A percentile compares a stretch with the other conserved stretches of the same genome.
Conservation (phyloP, 768 basidiomycete genomes). For the Lactifluus echinatus region DNA sequence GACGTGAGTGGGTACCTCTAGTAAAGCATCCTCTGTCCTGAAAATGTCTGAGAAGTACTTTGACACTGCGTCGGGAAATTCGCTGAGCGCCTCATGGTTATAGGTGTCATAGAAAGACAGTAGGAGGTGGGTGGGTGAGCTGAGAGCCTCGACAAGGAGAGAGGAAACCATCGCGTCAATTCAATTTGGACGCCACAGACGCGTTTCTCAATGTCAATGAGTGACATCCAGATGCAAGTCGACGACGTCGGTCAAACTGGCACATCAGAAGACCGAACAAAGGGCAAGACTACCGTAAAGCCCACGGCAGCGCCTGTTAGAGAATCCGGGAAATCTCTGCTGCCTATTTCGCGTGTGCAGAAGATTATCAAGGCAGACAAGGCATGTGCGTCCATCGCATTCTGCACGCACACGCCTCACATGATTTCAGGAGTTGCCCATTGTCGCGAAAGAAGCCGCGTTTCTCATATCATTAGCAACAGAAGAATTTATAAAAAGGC, state of each 20-base stretch:
- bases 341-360: slow-evolving; percentile 74
- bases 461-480: slow-evolving; percentile 77
- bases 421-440: slow-evolving; percentile 55
- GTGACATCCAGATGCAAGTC: slow-evolving; percentile 9
- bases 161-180: slow-evolving; percentile 19
- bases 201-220: slow-evolving; percentile 7
- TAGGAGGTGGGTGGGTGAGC: slow-evolving; percentile 15
- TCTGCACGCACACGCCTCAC: background rate
- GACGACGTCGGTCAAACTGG: background rate
- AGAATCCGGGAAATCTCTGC: slow-evolving; percentile 56
- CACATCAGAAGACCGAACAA: background rate
- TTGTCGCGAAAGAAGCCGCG: slow-evolving; percentile 67
- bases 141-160: slow-evolving; percentile 18
- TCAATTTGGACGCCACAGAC: slow-evolving; percentile 16
- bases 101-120: slow-evolving; percentile 15
- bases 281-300: slow-evolving; percentile 17
- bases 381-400: slow-evolving; percentile 31
- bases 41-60: slow-evolving; percentile 28
- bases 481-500: slow-evolving; percentile 77
- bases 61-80: slow-evolving; percentile 27
- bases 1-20: slow-evolving; percentile 19
- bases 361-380: slow-evolving; percentile 82
- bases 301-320: slow-evolving; percentile 21
- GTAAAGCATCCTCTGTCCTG: slow-evolving; percentile 22
- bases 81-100: background rate